Base-by-base conservation (phyloP, 116 monocot genomes). In the Dioscorea cayenensis region DNA sequence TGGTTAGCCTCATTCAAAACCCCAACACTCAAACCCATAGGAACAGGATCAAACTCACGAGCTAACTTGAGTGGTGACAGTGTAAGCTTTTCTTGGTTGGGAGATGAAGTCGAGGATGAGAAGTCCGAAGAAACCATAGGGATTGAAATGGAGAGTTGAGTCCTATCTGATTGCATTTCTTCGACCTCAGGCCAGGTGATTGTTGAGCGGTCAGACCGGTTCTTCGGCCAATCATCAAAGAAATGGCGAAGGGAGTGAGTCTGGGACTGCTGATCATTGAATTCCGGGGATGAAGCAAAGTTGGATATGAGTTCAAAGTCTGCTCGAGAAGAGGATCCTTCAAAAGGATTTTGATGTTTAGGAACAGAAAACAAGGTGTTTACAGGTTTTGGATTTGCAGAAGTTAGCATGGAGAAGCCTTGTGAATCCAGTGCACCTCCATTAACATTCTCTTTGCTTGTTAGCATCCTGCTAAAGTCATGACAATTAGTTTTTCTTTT, bases 141-240 rank as follows among this genome's bases (percentile, higher is more conserved):
- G 70, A 85, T 90, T 61, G 95, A 92, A 60, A 95, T 89, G 20
- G 95, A 95, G 66, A 95, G 89, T 49, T 89, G 92, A 27, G 85
- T 87, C 75, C 84, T 77, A 10, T 84, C 88, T 1, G 78, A 72
- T 27, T 83, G 82, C 60, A 71, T 65, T 60, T 86, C 83, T 28
- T 91, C 89, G 1, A 77, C 69, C 7, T 88, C 87, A 37, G 84
- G 79, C 87, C 90, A 90, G 67, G 72, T 25, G 16, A 85, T 61
- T 28, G 70, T 51, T 28, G 79, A 75, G 22, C 38, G 73, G 22
- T 79, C 76, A 7, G 80, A 70, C 3, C 61, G 85, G 63, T 52
- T 76, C 73, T 80, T 79, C 14, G 90, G 84, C 87, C 80, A 84
- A 58, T 84, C 82, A 20, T 88, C 90, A 22, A 90, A 77, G 85